A percentile compares a stretch with the other conserved stretches of the same genome.
These are phyloP conservation scores for Trifolium subterraneum DNA, from an alignment of 306 rosid species.

Conservation along the genomic window DNA sequence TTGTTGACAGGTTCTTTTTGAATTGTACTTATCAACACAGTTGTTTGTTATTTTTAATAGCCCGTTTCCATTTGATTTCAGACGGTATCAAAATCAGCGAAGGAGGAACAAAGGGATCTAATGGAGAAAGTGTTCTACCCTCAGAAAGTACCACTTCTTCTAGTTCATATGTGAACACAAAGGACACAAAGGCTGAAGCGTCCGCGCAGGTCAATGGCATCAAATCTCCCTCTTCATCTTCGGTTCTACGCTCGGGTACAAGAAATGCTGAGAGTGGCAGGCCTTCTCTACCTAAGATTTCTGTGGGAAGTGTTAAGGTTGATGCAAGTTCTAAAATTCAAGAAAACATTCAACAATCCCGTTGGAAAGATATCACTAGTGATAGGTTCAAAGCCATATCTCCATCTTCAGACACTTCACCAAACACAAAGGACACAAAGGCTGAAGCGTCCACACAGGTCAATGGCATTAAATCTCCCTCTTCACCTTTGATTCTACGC, in stretches of 20 bases:
- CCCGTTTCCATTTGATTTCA: constrained; percentile 52
- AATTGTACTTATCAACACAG: constrained; percentile 1
- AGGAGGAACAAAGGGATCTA: constrained; percentile 40
- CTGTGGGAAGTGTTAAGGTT: constrained; percentile 42
- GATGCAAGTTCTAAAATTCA: constrained; percentile 44
- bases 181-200: constrained; percentile 35
- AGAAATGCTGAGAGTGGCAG: constrained; percentile 35
- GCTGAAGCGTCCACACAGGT: constrained; percentile 37
- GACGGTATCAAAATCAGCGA: constrained; percentile 48
- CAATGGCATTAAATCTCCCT: constrained; percentile 45
- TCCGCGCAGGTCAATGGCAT: constrained; percentile 44
- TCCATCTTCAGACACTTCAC: constrained; percentile 45
- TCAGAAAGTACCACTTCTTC: constrained; percentile 42
- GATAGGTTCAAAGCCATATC: constrained; percentile 41
- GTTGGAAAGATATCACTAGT: constrained; percentile 6
- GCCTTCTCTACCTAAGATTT: constrained; percentile 38
- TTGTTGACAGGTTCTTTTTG: constrained; percentile 11
- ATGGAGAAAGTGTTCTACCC: constrained; percentile 41
- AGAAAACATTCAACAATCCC: constrained; percentile 45
- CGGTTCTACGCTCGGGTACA: constrained; percentile 28
- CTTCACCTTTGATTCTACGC: constrained; percentile 33
- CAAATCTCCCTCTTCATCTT: constrained; percentile 42
- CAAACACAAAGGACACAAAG: constrained; percentile 24
- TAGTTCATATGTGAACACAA: constrained; percentile 40
- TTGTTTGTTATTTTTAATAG: constrained; percentile 40